A percentile compares a stretch with the other conserved stretches of the same genome.
phyloP scores from a whole-genome alignment of 2,329 filamentous ascomycete genomes.

The Neopestalotiopsis sp. region DNA sequence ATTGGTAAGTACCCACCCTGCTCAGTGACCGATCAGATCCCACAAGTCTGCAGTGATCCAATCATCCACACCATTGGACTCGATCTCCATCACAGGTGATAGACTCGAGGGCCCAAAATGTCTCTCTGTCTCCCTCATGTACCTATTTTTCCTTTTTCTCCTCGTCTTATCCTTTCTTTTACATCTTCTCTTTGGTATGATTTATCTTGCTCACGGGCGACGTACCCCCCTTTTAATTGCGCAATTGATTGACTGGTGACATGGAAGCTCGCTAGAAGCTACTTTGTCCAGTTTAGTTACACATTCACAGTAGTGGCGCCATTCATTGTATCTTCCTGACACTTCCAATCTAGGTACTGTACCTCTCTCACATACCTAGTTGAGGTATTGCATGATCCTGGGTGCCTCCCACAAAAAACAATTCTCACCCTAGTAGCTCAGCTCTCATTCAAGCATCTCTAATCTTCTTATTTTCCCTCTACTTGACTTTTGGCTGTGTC shows the following conservation, averaged over 20 bases:
- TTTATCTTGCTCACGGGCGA: background rate
- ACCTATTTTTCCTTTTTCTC: background rate
- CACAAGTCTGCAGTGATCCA: background rate
- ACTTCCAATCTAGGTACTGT: background rate
- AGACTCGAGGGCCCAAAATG: background rate
- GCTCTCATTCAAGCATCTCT: no score
- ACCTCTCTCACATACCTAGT: background rate
- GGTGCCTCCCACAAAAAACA: no score
- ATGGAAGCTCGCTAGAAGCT: constrained; percentile 1
- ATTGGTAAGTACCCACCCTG: background rate
- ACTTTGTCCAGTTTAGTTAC: background rate
- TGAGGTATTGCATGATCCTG: background rate
- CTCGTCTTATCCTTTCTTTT: background rate
- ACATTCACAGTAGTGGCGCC: background rate
- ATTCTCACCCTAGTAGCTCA: no score
- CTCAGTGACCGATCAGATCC: constrained; percentile 10
- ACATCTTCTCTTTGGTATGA: background rate
- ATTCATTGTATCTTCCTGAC: background rate
- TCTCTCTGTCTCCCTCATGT: background rate
- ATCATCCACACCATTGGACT: background rate
- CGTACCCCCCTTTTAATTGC: background rate
- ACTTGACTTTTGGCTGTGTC: no score
- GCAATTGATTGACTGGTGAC: background rate
- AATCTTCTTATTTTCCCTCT: no score
- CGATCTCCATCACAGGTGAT: constrained; percentile 11